Conservation (phyloP, 202 grass and related monocot genomes). For the Setaria viridis region DNA sequence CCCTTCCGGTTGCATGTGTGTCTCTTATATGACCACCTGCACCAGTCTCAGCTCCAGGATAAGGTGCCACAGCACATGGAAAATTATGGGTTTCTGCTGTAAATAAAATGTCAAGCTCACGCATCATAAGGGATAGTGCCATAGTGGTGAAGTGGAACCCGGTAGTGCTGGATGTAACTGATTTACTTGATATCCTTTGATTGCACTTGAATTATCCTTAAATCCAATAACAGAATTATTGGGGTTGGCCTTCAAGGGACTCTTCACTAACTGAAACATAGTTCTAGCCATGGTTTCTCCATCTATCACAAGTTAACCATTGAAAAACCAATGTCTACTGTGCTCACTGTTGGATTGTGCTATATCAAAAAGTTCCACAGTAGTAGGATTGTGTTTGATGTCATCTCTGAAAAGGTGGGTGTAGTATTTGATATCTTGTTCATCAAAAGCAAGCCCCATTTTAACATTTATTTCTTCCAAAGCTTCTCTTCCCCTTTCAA, state of each 20-base stretch:
- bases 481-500: constrained; percentile 73
- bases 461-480: constrained; percentile 84
- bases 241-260: constrained; percentile 74
- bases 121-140: constrained; percentile 48
- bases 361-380: constrained; percentile 85
- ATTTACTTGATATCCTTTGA: constrained; percentile 71
- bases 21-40: constrained; percentile 85
- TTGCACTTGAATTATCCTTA: constrained; percentile 88
- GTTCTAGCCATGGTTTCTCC: constrained; percentile 70
- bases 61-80: constrained; percentile 88
- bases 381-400: constrained; percentile 78
- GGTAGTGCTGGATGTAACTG: constrained; percentile 59
- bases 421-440: constrained; percentile 89
- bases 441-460: constrained; percentile 88
- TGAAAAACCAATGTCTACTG: constrained; percentile 88
- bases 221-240: constrained; percentile 90
- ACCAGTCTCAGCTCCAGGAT: constrained; percentile 79
- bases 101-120: constrained; percentile 79
- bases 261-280: constrained; percentile 87
- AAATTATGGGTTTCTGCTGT: constrained; percentile 95
- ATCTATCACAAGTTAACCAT: constrained; percentile 79
- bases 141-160: constrained; percentile 57
- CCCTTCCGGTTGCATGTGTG: constrained; percentile 83
- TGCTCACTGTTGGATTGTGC: constrained; percentile 88
- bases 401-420: constrained; percentile 87